Evolutionary conservation across 2,329 filamentous ascomycete species (phyloP), one percentile per base, ranked within the genome.

Genomic region (Basipetospora chlamydospora): DNA sequence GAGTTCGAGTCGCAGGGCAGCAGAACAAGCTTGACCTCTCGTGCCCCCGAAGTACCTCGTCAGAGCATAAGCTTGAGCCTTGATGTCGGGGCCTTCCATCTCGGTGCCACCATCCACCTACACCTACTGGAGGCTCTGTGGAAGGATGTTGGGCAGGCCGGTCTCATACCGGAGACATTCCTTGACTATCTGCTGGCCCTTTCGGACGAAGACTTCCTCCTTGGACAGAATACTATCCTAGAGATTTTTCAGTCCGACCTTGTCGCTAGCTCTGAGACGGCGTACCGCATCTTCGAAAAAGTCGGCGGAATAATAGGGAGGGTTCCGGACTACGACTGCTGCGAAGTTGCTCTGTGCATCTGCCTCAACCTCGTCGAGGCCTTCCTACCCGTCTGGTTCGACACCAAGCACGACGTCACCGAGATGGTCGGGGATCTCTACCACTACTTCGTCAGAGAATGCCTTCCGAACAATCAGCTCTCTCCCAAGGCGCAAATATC

Each of bases 381-480:
- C 25, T 66, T 84, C 35, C 68, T 73, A 26, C 54, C 59, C 10
- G 59, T 73, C 26, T 90, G 83, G 83, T 58, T 66, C 2, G 63
- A 71, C 16, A 63, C 69, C 28, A 60, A 64, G 16, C 66, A 69
- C 23, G 62, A 73, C 1, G 60, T 94, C 3, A 67, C 67, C n/a
- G 68, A 72, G 3, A 65, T 70, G 28, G 82, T 79, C 3, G 70
- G 75, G 15, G 79, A 92, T 41, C 60, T 95, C 15, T 96, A 96
- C 53, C 60, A 70, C 30, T 84, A 85, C 61, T 79, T 90, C 44
- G 68, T 86, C 32, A 71, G 73, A 37, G 66, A 66, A 13, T 71
- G 77, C 21, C 58, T 94, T 18, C 66, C 70, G 5, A 77, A 71
- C 30, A 76, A 77, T 30, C 67, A 80, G 26, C 67, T 85, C 33